Evolutionary conservation across 2,329 filamentous ascomycete species (phyloP).

Genomic region (Cyphellophora europaea): DNA sequence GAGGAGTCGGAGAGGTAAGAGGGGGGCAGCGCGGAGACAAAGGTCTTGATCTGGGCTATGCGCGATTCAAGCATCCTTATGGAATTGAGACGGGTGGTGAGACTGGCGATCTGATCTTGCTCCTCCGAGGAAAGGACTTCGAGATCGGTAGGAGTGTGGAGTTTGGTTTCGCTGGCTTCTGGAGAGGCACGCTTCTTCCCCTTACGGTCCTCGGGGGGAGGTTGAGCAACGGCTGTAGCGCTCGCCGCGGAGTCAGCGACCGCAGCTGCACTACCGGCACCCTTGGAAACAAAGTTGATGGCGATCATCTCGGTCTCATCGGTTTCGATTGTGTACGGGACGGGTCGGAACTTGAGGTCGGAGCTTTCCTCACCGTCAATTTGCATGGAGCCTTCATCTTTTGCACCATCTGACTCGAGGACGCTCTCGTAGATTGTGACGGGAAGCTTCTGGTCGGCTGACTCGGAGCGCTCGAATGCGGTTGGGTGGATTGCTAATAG

Average conservation of each 20-base stretch:
- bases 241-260: conserved; percentile 19
- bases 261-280: conserved; percentile 67
- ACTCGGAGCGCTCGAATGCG: conserved; percentile 35
- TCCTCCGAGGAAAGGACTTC: conserved; percentile 41
- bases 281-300: conserved; percentile 83
- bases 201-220: conserved; percentile 22
- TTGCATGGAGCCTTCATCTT: conserved; percentile 48
- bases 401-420: conserved; percentile 58
- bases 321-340: conserved; percentile 83
- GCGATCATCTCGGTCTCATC: conserved; percentile 97
- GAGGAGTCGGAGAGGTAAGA: conserved; percentile 47
- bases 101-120: conserved; percentile 55
- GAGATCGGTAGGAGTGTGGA: conserved; percentile 28
- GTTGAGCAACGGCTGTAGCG: conserved; percentile 16
- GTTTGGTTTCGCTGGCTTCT: conserved; percentile 17
- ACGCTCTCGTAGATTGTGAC: conserved; percentile 84
- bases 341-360: conserved; percentile 67
- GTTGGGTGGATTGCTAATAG: conserved; percentile 79
- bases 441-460: conserved; percentile 71
- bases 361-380: conserved; percentile 56
- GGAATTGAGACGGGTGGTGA: conserved; percentile 84
- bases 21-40: conserved; percentile 63
- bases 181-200: conserved; percentile 25
- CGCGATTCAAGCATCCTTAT: conserved; percentile 84
- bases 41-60: conserved; percentile 62